Conservation (phyloP, 768 basidiomycete species). For the Mycena chlorophos region DNA sequence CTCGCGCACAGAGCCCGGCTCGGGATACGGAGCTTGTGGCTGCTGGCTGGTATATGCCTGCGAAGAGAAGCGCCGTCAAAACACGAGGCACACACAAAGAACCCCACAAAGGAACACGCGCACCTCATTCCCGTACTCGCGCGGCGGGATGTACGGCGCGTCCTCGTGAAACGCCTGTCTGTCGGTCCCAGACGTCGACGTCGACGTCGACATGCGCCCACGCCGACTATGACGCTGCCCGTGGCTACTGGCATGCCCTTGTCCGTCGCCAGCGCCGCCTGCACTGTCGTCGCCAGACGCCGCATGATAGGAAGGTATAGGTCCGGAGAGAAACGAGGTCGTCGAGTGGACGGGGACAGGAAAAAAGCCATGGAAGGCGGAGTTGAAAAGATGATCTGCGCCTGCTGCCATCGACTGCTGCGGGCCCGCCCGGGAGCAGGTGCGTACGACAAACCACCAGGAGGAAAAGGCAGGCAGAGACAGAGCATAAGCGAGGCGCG, state of each 20-base stretch:
- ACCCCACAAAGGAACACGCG: background rate
- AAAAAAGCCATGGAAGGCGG: background rate
- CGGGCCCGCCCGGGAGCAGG: too few relatives aligned
- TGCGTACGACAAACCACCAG: background rate
- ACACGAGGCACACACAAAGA: background rate
- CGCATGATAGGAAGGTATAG: background rate
- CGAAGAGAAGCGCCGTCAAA: background rate
- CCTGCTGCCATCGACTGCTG: background rate
- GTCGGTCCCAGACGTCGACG: background rate
- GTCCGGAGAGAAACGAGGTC: background rate
- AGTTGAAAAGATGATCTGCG: background rate
- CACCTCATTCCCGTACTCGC: conserved; percentile 3
- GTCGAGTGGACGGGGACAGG: background rate
- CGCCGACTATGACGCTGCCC: background rate
- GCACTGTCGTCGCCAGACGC: too few relatives aligned
- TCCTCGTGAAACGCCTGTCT: background rate
- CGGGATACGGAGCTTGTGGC: too few relatives aligned
- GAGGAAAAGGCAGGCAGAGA: background rate
- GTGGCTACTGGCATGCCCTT: too few relatives aligned
- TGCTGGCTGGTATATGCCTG: background rate
- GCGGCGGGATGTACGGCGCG: conserved; percentile 5
- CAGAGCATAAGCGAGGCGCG: background rate
- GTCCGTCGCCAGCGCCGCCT: too few relatives aligned
- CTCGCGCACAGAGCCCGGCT: too few relatives aligned
- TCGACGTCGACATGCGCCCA: too few relatives aligned